Percentiles rank a stretch among this genome's conserved stretches.
Evolutionary conservation across 768 basidiomycete genomes (phyloP).

Genomic region (Tulasnella sp.): DNA sequence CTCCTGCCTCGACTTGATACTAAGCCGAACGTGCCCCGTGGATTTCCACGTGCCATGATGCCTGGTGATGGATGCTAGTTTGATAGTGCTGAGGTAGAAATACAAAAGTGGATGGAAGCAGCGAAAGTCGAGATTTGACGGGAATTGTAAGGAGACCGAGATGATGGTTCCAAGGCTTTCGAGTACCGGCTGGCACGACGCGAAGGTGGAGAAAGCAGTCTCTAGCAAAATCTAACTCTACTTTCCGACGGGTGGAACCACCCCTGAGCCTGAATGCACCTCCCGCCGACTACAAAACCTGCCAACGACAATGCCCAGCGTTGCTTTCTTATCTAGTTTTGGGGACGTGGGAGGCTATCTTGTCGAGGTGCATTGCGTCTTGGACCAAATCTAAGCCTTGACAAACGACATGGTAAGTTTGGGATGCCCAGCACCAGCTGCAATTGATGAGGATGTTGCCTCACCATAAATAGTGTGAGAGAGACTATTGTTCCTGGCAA

Average conservation of each 20-base stretch:
- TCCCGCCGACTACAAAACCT: too few relatives aligned
- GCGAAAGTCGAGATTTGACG: not conserved
- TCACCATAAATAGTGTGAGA: too few relatives aligned
- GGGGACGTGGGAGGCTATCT: too few relatives aligned
- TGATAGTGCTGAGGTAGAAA: not conserved
- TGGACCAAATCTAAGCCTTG: too few relatives aligned
- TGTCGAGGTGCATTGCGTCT: too few relatives aligned
- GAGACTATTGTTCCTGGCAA: too few relatives aligned
- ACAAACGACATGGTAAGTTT: too few relatives aligned
- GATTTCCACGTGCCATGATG: constrained; percentile 28
- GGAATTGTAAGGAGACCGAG: not conserved
- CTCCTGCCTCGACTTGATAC: constrained; percentile 26
- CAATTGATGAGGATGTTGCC: too few relatives aligned
- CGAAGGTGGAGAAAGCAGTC: not conserved
- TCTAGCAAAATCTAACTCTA: not conserved
- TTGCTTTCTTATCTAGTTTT: too few relatives aligned
- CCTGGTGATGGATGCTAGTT: not conserved
- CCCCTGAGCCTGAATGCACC: too few relatives aligned
- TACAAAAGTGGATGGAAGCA: constrained; percentile 4
- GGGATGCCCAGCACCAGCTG: too few relatives aligned
- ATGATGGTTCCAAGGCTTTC: not conserved
- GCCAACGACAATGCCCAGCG: too few relatives aligned
- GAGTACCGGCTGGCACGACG: not conserved
- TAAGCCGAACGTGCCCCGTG: constrained; percentile 31
- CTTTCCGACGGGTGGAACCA: not conserved